A percentile compares a stretch with the other conserved stretches of the same genome.
These are phyloP conservation scores for Starmerella khaoyaiensis DNA, from an alignment of 805 yeast genomes.

Conservation along the genomic window DNA sequence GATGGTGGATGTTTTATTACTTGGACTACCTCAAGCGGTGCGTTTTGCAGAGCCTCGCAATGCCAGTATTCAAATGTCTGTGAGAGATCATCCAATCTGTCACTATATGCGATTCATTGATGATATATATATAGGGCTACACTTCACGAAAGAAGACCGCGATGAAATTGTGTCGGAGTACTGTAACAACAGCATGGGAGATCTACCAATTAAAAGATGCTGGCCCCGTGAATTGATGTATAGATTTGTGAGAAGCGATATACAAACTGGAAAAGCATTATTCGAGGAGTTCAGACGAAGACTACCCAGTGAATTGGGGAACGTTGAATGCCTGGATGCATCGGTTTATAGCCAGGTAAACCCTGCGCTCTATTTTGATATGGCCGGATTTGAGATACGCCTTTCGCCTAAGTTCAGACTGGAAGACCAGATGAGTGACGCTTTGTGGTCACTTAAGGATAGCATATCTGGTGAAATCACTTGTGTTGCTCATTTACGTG, in stretches of 20 bases:
- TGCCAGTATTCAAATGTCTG: constrained; percentile 40
- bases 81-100: constrained; percentile 60
- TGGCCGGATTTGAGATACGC: constrained; percentile 93
- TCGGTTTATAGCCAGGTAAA: constrained; percentile 86
- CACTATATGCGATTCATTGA: constrained; percentile 75
- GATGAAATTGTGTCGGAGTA: constrained; percentile 57
- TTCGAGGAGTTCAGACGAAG: constrained; percentile 81
- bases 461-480: constrained; percentile 67
- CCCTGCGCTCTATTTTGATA: constrained; percentile 72
- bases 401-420: constrained; percentile 62
- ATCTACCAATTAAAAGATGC: constrained; percentile 33
- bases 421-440: constrained; percentile 43
- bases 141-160: constrained; percentile 61
- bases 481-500: constrained; percentile 76
- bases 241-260: constrained; percentile 84
- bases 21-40: constrained; percentile 77
- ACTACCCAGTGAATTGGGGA: constrained; percentile 60
- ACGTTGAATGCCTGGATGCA: constrained; percentile 68
- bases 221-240: constrained; percentile 93
- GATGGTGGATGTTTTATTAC: constrained; percentile 61
- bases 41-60: constrained; percentile 69
- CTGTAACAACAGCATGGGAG: constrained; percentile 42
- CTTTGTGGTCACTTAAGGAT: constrained; percentile 80
- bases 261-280: constrained; percentile 78
- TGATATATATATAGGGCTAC: constrained; percentile 62